Base-by-base conservation (phyloP, 2,329 filamentous ascomycete genomes). In the Alternaria atra region DNA sequence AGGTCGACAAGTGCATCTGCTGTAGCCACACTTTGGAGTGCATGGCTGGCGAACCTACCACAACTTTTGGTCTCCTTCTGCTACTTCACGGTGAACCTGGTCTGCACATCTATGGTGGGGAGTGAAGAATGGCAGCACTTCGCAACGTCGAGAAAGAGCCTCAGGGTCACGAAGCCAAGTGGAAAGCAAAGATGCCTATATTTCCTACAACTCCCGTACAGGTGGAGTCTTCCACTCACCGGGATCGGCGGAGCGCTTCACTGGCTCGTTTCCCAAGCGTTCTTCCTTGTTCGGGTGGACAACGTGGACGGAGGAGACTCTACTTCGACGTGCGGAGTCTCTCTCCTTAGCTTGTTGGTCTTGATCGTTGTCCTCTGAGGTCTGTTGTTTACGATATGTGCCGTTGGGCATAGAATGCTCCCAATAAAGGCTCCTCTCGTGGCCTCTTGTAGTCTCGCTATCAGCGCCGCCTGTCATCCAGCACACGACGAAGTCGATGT, bases 341-440 rank as follows among this genome's bases (percentile, higher is more conserved):
- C 65, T 0, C 2, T 7, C 1, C 25, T 53, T 12, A 61, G 63
- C 15, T 52, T 69, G 23, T 2, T 57, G 0, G n/a, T 58, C 10
- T 61, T 65, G 34, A 52, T 63, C 20, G 17, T 27, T n/a, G 37
- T 43, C 0, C 35, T 6, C 13, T 40, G 60, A 2, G 10, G 47
- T 13, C 3, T 61, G 27, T 10, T 60, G 20, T 20, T 20, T 20
- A 20, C 3, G 23, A 53, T 12, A 32, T 88, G 74, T 82, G 83
- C 40, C 8, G 23, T 50, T 2, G 91, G 90, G 78, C 91, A 91
- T 0, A 89, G 90, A 2, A 89, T 89, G 2, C 90, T 91, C 12
- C 91, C 83, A 6, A 89, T 89, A n/a, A 93, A 83, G 61, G 93
- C 93, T 60, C 91, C 91, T 77, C 91, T 93, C 82, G 93, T 90